Evolutionary conservation across 208 protist species (phyloP).

Genomic region (Trypanosoma mega): DNA sequence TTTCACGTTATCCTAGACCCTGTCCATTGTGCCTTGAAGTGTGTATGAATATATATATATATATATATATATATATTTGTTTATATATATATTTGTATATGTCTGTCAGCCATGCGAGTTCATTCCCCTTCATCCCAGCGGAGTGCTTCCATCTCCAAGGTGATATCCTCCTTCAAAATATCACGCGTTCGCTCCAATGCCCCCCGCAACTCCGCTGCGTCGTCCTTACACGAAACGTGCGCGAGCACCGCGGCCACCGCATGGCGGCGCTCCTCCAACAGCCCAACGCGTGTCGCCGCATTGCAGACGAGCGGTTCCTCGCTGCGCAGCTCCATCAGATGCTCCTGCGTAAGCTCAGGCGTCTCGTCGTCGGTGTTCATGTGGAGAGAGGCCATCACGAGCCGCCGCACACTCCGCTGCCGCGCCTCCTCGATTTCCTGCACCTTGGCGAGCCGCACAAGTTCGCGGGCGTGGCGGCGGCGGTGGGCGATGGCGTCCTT

Average conservation of each 20-base stretch:
- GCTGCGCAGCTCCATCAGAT: constrained; percentile 24
- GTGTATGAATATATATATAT: no score
- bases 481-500: constrained; percentile 33
- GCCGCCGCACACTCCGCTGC: constrained; percentile 36
- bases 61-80: no score
- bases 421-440: constrained; percentile 46
- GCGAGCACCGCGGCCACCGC: constrained; percentile 33
- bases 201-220: constrained; percentile 1
- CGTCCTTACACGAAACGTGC: constrained; percentile 8
- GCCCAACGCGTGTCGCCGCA: constrained; percentile 40
- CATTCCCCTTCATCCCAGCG: constrained; percentile 1
- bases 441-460: constrained; percentile 50
- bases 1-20: no score
- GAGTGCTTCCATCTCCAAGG: constrained; percentile 22
- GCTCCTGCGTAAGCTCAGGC: constrained; percentile 1
- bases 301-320: constrained; percentile 38
- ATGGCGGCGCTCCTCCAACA: constrained; percentile 40
- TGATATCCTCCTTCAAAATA: constrained; percentile 27
- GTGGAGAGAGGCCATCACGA: constrained; percentile 28
- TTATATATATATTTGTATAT: no score
- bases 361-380: not conserved
- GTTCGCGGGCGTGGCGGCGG: constrained; percentile 27
- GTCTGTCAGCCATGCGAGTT: no score
- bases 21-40: no score
- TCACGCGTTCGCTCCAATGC: constrained; percentile 10